These are phyloP conservation scores for Aspergillus sp. DNA, from an alignment of 2,329 filamentous ascomycete genomes.

Conservation along the genomic window DNA sequence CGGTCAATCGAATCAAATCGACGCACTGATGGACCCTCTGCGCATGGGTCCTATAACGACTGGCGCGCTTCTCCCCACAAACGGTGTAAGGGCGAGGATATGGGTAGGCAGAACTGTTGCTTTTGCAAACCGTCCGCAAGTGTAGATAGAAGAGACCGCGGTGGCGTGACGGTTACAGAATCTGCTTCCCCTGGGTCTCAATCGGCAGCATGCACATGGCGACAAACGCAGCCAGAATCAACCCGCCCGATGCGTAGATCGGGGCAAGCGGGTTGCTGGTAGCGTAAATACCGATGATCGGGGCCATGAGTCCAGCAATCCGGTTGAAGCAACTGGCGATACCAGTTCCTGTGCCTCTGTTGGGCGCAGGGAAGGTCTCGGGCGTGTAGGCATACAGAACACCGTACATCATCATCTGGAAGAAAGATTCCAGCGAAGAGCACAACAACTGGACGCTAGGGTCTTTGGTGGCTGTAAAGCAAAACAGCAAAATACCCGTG, in stretches of 20 bases:
- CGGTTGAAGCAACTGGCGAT: constrained; percentile 32
- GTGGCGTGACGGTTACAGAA: too few species aligned
- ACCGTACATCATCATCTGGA: constrained; percentile 46
- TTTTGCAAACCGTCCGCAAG: too few species aligned
- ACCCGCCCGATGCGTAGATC: constrained; percentile 34
- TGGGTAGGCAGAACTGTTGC: too few species aligned
- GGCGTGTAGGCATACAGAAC: constrained; percentile 48
- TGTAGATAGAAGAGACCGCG: too few species aligned
- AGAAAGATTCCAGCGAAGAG: constrained; percentile 44
- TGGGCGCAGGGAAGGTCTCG: constrained; percentile 45
- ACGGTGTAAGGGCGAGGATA: too few species aligned
- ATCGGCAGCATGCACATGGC: constrained; percentile 36
- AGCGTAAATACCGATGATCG: constrained; percentile 34
- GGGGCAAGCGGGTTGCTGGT: constrained; percentile 28
- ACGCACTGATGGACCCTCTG: too few species aligned
- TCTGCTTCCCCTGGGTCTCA: constrained; percentile 34
- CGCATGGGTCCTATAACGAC: too few species aligned
- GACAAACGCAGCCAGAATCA: constrained; percentile 33
- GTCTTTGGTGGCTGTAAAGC: constrained; percentile 43
- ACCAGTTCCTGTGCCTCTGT: constrained; percentile 44
- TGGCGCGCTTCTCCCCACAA: too few species aligned
- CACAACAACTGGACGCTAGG: constrained; percentile 41
- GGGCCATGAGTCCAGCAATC: constrained; percentile 33
- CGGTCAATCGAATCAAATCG: too few species aligned
- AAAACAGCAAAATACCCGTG: constrained; percentile 46